phyloP scores from a whole-genome alignment of 2,329 filamentous ascomycete genomes.

The Claviceps monticola region DNA sequence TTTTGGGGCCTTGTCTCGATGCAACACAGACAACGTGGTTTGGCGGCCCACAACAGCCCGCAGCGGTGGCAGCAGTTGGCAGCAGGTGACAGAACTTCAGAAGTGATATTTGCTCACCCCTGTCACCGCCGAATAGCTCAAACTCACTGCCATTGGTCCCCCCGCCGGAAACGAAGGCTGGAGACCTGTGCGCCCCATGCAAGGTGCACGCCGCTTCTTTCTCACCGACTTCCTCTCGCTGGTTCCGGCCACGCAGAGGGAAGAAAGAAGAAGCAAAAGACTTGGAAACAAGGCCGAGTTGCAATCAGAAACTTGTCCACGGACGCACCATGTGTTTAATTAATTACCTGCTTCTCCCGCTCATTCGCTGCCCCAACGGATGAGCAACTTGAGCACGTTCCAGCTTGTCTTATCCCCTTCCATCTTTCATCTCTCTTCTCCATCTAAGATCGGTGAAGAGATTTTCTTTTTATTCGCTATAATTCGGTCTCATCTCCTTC shows the following conservation, averaged over 20 bases:
- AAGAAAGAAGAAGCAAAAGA: constrained; percentile 1
- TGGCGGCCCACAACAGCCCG: constrained; percentile 4
- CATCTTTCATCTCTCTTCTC: neutral
- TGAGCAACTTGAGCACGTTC: neutral
- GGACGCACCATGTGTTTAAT: neutral
- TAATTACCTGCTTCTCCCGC: neutral
- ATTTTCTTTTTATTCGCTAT: neutral
- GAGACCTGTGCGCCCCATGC: constrained; percentile 2
- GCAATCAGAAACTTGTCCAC: neutral
- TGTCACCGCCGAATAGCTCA: constrained; percentile 10
- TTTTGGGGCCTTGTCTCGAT: neutral
- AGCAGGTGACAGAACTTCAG: neutral
- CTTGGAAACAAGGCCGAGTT: neutral
- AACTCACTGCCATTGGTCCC: constrained; percentile 9
- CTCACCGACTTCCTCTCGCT: constrained; percentile 5
- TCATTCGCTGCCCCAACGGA: neutral
- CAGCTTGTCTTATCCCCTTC: neutral
- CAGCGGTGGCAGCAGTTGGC: constrained; percentile 1
- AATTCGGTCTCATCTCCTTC: neutral
- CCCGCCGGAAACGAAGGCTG: constrained; percentile 1
- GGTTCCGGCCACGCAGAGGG: neutral
- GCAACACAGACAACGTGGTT: constrained; percentile 5
- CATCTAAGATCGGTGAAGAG: neutral
- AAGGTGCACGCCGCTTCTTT: constrained; percentile 4
- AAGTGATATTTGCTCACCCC: constrained; percentile 1